Evolutionary conservation across 805 yeast species (phyloP).

Genomic region (Pichia cephalocereana): DNA sequence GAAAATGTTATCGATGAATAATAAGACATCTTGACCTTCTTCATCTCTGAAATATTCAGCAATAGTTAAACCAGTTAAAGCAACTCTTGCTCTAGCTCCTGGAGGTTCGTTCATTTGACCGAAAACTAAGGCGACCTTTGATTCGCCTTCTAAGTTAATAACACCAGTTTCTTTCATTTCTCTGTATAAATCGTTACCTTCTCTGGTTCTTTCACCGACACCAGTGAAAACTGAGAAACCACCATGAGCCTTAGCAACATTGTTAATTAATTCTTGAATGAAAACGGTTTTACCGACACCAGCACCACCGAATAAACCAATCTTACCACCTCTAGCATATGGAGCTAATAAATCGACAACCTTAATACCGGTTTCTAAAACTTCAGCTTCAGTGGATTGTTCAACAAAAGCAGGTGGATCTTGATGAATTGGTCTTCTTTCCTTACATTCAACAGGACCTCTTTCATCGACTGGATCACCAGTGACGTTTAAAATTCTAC

Average conservation of each 20-base stretch:
- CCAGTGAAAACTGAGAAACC: conserved; percentile 99
- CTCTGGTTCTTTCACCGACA: conserved; percentile 99
- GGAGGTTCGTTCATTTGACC: conserved; percentile 99
- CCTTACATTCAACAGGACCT: conserved; percentile 92
- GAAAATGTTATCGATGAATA: conserved; percentile 99
- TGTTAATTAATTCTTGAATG: conserved; percentile 99
- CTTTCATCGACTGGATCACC: conserved; percentile 99
- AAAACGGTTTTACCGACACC: conserved; percentile 99
- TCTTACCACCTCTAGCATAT: conserved; percentile 99
- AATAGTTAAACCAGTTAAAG: conserved; percentile 98
- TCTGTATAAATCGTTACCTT: conserved; percentile 99
- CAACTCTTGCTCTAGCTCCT: conserved; percentile 99
- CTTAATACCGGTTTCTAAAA: conserved; percentile 98
- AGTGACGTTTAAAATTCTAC: conserved; percentile 95
- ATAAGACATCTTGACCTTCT: conserved; percentile 99
- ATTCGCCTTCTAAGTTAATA: conserved; percentile 98
- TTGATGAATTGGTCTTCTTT: conserved; percentile 97
- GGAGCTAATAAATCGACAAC: conserved; percentile 99
- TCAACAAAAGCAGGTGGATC: conserved; percentile 95
- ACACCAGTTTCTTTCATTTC: conserved; percentile 99
- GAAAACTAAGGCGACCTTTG: conserved; percentile 98
- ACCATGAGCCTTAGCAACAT: conserved; percentile 99
- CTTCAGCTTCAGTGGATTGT: conserved; percentile 97
- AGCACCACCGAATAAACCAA: conserved; percentile 99
- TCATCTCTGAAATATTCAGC: conserved; percentile 99